Base-by-base conservation (phyloP, 208 protist species). In the Kentomonas sorsogonicus region DNA sequence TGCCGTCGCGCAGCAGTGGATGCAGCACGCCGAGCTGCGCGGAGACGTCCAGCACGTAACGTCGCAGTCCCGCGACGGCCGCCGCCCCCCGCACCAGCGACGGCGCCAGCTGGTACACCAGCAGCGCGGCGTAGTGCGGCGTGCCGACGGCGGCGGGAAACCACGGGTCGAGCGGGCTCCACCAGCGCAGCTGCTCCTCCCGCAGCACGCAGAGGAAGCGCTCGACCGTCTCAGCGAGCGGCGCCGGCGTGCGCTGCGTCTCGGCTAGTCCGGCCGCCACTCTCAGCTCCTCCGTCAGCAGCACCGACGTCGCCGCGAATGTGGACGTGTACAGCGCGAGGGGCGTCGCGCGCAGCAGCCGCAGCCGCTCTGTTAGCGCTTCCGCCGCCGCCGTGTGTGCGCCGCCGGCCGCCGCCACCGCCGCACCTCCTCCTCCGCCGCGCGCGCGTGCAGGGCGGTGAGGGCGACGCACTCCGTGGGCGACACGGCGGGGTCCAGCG, bases 81-180 rank as follows among this genome's bases (percentile, higher is more conserved):
- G 56, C 47, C 3, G 25, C 23, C 0, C 64, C 15, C 0, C 76
- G 75, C 25, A 93, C 50, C 18, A 89, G 31, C 18, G 74, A 50
- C 11, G 86, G 86, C 22, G 89, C 59, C 15, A 60, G 44, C 13
- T 53, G 39, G 53, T 88, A 93, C 18, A 88, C 61, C 15, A 60
- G 40, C 18, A 86, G 52, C n/a, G 44, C 33, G 15, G 76, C 45
- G 40, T 71, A 56, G 53, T 93, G 86, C 9, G 82, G 74, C 13
- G 79, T 48, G 11, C 82, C 75, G 10, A 93, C 64, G 60, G 88
- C 67, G 0, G 68, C 53, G 10, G 66, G 53, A 59, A 77, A 83
- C 30, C 52, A 70, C 10, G 57, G 60, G 53, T 92, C 85, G 4
- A 89, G 56, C 22, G 85, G 60, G 53, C 80, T 88, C 73, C 80